Conservation (phyloP, 1,139 yeast genomes). For the Kodamaea alishanica region DNA sequence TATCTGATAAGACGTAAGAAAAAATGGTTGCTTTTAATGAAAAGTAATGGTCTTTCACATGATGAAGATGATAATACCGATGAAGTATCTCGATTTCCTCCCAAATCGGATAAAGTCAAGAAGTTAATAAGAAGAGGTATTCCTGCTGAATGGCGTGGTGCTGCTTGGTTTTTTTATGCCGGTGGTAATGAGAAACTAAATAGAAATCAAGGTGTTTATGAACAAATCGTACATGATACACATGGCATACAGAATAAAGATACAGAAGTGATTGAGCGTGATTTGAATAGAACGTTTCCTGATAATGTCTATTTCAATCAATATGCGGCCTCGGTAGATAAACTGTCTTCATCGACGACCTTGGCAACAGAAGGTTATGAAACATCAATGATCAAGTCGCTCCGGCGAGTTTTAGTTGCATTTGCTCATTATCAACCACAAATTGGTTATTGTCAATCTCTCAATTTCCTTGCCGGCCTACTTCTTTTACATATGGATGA, state of each 20-base stretch:
- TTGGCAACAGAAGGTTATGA: constrained; percentile 29
- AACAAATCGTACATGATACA: constrained; percentile 57
- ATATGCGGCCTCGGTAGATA: constrained; percentile 3
- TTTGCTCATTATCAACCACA: constrained; percentile 85
- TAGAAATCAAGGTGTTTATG: constrained; percentile 70
- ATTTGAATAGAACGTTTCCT: constrained; percentile 89
- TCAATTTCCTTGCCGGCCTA: constrained; percentile 87
- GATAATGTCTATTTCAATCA: constrained; percentile 73
- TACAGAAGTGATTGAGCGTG: constrained; percentile 90
- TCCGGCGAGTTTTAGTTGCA: constrained; percentile 77
- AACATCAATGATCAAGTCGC: constrained; percentile 61
- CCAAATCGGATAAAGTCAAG: constrained; percentile 76
- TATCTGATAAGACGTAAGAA: constrained; percentile 60
- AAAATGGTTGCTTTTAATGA: constrained; percentile 71
- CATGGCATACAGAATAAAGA: constrained; percentile 55
- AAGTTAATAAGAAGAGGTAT: constrained; percentile 86
- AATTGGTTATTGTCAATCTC: constrained; percentile 92
- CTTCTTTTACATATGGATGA: constrained; percentile 79
- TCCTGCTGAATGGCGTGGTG: constrained; percentile 96
- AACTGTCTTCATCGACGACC: neutral
- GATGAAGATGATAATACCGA: constrained; percentile 25
- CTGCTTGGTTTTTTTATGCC: constrained; percentile 96
- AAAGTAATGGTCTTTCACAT: constrained; percentile 59
- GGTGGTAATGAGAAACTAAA: constrained; percentile 76
- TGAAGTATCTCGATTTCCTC: constrained; percentile 62